Conservation (phyloP, 2,329 filamentous ascomycete genomes). For the Aspergillus ochraceus region DNA sequence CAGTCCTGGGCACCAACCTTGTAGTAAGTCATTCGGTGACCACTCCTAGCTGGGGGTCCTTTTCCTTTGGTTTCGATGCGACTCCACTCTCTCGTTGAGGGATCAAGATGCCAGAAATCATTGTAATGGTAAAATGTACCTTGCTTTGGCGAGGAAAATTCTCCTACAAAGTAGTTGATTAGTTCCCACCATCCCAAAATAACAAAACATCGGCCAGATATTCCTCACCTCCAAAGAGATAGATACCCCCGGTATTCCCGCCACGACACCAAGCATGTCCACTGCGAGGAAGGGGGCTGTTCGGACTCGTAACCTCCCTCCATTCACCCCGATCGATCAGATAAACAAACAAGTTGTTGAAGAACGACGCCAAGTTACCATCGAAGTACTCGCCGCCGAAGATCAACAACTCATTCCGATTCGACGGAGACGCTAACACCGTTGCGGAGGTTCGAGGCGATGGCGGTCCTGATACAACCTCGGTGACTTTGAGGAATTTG, state of each 20-base stretch:
- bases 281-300: slow-evolving; percentile 83
- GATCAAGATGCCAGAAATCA: slow-evolving; percentile 94
- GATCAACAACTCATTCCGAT: slow-evolving; percentile 82
- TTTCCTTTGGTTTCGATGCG: slow-evolving; percentile 72
- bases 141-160: slow-evolving; percentile 95
- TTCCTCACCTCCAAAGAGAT: slow-evolving; percentile 73
- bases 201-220: not conserved
- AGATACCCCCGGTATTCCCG: slow-evolving; percentile 80
- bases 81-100: slow-evolving; percentile 82
- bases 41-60: slow-evolving; percentile 82
- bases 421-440: slow-evolving; percentile 79
- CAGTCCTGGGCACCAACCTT: slow-evolving; percentile 52
- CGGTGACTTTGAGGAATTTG: slow-evolving; percentile 89
- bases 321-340: slow-evolving; percentile 85
- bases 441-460: slow-evolving; percentile 76
- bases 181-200: not conserved
- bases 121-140: slow-evolving; percentile 99
- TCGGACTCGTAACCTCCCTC: slow-evolving; percentile 86
- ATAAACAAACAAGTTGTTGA: slow-evolving; percentile 66
- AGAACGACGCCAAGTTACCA: slow-evolving; percentile 75
- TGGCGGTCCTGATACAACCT: slow-evolving; percentile 71
- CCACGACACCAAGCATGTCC: slow-evolving; percentile 95
- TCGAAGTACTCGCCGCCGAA: slow-evolving; percentile 98
- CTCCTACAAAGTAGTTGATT: slow-evolving; percentile 49
- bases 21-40: slow-evolving; percentile 93